phyloP scores from a whole-genome alignment of 1,284 basidiomycete species.

The Xerocomus minutiporus region DNA sequence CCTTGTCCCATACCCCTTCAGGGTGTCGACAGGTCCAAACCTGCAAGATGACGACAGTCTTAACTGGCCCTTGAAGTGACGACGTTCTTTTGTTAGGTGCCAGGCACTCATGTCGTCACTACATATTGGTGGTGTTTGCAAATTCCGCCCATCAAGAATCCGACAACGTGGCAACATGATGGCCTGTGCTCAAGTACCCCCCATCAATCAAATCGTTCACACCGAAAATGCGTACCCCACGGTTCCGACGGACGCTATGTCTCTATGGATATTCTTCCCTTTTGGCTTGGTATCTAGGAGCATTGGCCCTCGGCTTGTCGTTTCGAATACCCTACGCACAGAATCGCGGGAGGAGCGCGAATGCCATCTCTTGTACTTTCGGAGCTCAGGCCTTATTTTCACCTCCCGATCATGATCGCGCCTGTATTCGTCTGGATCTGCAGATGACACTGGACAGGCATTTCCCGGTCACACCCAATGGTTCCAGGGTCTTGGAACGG shows the following conservation, averaged over 20 bases:
- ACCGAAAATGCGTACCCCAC: neutral
- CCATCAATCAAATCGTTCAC: constrained; percentile 7
- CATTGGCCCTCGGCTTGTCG: no score
- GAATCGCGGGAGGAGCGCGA: constrained; percentile 6
- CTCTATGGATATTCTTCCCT: neutral
- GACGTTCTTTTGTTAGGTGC: neutral
- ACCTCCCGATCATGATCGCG: constrained; percentile 23
- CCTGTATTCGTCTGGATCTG: constrained; percentile 4
- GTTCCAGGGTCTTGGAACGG: constrained; percentile 1
- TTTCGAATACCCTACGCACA: neutral
- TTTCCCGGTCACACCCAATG: constrained; percentile 5
- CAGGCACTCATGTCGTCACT: constrained; percentile 22
- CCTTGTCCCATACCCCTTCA: neutral
- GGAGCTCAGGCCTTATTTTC: constrained; percentile 2
- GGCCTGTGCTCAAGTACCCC: constrained; percentile 4
- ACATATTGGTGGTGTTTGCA: constrained; percentile 5
- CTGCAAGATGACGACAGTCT: neutral
- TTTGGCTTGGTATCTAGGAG: neutral
- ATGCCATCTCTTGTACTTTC: constrained; percentile 1
- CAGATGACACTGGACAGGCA: constrained; percentile 12
- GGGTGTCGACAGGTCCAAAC: neutral
- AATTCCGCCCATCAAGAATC: constrained; percentile 13
- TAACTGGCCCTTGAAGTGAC: neutral
- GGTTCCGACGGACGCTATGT: neutral
- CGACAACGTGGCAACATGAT: constrained; percentile 20